These are phyloP conservation scores for Pneumocystis sp. DNA, from an alignment of 1,139 yeast species.

Conservation along the genomic window DNA sequence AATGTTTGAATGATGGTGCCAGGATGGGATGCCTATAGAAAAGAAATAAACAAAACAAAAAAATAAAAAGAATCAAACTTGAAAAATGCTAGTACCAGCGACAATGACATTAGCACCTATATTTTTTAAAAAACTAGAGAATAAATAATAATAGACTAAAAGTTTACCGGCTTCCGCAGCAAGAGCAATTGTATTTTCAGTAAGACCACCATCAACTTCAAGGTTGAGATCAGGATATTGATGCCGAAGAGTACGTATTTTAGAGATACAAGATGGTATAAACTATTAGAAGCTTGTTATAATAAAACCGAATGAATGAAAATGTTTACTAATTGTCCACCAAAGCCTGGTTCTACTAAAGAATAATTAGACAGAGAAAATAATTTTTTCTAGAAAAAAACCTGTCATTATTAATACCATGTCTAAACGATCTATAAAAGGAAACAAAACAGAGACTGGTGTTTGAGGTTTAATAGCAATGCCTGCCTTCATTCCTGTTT, in stretches of 20 bases:
- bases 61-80: not conserved
- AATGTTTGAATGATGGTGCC: constrained; percentile 1
- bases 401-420: constrained; percentile 74
- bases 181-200: constrained; percentile 60
- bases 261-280: constrained; percentile 20
- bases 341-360: constrained; percentile 88
- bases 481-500: constrained; percentile 80
- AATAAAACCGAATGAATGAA: constrained; percentile 69
- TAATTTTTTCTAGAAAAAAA: not conserved
- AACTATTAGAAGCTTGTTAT: not conserved
- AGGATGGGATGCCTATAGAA: not conserved
- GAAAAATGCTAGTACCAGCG: constrained; percentile 75
- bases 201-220: constrained; percentile 95
- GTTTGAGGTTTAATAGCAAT: constrained; percentile 93
- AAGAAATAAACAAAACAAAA: not conserved
- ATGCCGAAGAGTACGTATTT: constrained; percentile 41
- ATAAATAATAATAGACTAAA: not conserved
- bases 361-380: not conserved
- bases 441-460: constrained; percentile 67
- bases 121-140: not conserved
- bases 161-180: constrained; percentile 71
- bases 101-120: constrained; percentile 76
- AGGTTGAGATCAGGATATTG: constrained; percentile 68
- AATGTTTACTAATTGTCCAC: constrained; percentile 89
- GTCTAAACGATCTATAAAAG: constrained; percentile 63